phyloP scores from a whole-genome alignment of 345 rosid species.

The Acer saccharum region DNA sequence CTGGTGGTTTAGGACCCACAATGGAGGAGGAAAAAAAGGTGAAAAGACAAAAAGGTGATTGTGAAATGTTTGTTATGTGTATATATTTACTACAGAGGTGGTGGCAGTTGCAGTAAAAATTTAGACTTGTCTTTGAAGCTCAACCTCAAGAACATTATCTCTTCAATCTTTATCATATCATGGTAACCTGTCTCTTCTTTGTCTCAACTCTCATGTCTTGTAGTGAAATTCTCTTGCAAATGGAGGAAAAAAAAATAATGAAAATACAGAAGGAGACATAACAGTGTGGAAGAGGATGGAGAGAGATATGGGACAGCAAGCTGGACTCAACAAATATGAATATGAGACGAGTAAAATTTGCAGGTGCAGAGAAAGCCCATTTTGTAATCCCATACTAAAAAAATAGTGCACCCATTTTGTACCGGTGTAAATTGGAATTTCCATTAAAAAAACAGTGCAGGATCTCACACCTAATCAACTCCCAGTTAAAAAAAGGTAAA shows the following conservation, averaged over 20 bases:
- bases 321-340: neutral
- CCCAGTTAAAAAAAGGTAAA: neutral
- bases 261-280: neutral
- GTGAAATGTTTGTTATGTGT: neutral
- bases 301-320: neutral
- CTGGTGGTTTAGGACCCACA: slow-evolving; percentile 14
- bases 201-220: neutral
- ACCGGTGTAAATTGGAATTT: too few species aligned
- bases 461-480: too few species aligned
- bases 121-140: slow-evolving; percentile 18
- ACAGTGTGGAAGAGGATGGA: neutral
- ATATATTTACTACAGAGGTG: neutral
- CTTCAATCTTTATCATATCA: neutral
- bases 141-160: slow-evolving; percentile 41
- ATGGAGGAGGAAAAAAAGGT: too few species aligned
- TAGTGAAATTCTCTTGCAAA: neutral
- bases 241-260: too few species aligned
- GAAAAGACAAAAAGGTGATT: neutral
- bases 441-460: too few species aligned
- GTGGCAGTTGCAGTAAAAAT: neutral
- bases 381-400: too few species aligned
- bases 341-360: too few species aligned
- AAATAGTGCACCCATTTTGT: too few species aligned
- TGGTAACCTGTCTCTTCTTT: neutral
- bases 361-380: too few species aligned